Evolutionary conservation across 2,329 filamentous ascomycete genomes (phyloP), one percentile per base, ranked within the genome.

Genomic region (Drechslerella dactyloides): DNA sequence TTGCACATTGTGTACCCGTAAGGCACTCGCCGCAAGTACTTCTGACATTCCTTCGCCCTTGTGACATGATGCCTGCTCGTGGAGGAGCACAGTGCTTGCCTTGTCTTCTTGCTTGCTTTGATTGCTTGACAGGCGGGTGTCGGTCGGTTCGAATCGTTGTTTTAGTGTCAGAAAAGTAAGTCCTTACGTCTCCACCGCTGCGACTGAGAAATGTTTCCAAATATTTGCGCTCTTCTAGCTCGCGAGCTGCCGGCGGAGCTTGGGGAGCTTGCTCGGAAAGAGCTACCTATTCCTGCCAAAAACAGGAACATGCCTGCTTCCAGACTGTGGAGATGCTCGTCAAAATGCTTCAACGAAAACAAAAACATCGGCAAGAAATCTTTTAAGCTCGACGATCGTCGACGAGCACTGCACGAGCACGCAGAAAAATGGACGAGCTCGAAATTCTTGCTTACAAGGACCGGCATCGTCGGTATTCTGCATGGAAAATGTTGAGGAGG

Each of bases 51-150:
- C 66, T 55, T 48, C 44, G 44, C 48, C 59, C 68, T 72, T 72
- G 68, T 72, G 68, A 72, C 60, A 72, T 72, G 44, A 48, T 48
- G 44, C 60, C 68, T 60, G 55, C 58, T 59, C 30, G 64, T 56
- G 60, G 68, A 72, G 68, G 59, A 72, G 68, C 68, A 72, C 68
- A 56, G 68, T 48, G 44, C 44, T 48, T 48, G 44, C 44, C 68
- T 33, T 3, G 4, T 8, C 8, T 33, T 4, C 27, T 33, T 33
- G 27, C 27, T 72, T 65, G 68, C 42, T n/a, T n/a, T n/a, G n/a
- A n/a, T 65, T 61, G 60, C 63, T 70, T 70, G 66, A 70, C 66
- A 70, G 66, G 55, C 68, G 60, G 60, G 68, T 63, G 58, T 59
- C 60, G 54, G 60, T 72, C 44, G 44, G 15, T 48, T 48, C 44